Evolutionary conservation across 1,284 basidiomycete genomes (phyloP).

Genomic region (Chalciporus piperatoides): DNA sequence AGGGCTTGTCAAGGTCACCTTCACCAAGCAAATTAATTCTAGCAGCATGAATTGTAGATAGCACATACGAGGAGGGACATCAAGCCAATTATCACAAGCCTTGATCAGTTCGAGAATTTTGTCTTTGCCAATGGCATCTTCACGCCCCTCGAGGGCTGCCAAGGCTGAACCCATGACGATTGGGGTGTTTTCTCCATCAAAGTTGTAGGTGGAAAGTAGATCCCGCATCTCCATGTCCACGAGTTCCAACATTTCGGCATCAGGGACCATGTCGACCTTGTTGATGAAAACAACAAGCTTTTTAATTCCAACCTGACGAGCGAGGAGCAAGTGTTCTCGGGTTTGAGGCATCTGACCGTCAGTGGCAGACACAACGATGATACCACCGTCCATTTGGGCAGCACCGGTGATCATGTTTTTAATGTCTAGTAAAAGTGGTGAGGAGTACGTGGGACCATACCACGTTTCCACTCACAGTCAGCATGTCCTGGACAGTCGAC

Average conservation of each 20-base stretch:
- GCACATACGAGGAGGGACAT: constrained; percentile 82
- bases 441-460: not conserved
- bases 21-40: not conserved
- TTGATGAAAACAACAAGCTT: constrained; percentile 99
- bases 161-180: constrained; percentile 97
- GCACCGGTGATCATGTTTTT: constrained; percentile 99
- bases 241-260: constrained; percentile 98
- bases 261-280: constrained; percentile 96
- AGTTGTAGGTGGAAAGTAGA: constrained; percentile 89
- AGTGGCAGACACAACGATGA: constrained; percentile 97
- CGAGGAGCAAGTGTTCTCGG: constrained; percentile 95
- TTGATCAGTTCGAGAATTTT: constrained; percentile 87
- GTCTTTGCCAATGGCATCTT: constrained; percentile 74
- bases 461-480: constrained; percentile 60
- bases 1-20: constrained; percentile 97
- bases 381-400: constrained; percentile 97
- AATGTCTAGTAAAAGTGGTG: constrained; percentile 55
- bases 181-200: constrained; percentile 96
- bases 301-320: constrained; percentile 98
- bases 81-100: constrained; percentile 93
- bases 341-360: constrained; percentile 99
- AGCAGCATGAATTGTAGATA: not conserved
- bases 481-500: constrained; percentile 98
- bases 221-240: constrained; percentile 99
- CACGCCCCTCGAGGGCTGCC: constrained; percentile 86